A percentile compares a stretch with the other conserved stretches of the same genome.
phyloP scores from a whole-genome alignment of 2,329 filamentous ascomycete species.

The Trichoderma brevicompactum region DNA sequence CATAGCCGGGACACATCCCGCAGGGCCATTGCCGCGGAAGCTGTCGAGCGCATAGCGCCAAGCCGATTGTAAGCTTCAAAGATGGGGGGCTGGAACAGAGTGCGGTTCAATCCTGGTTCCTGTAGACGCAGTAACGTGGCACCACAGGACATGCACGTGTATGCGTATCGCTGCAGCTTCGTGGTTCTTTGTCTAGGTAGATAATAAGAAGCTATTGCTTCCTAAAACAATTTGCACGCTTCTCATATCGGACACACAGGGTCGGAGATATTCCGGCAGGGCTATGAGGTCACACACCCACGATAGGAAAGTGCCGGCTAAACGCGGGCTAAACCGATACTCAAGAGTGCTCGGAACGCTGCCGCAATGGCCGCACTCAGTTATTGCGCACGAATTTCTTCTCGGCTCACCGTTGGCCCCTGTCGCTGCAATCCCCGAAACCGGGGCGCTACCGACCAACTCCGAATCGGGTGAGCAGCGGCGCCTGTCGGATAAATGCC shows the following conservation, averaged over 20 bases:
- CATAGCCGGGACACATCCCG: constrained; percentile 42
- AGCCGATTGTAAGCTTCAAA: too few species aligned
- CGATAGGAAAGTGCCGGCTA: constrained; percentile 20
- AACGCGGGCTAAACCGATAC: constrained; percentile 9
- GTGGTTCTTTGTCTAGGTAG: too few species aligned
- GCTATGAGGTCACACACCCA: constrained; percentile 12
- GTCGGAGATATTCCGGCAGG: constrained; percentile 16
- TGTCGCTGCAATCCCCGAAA: background rate
- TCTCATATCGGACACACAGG: too few species aligned
- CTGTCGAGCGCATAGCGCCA: constrained; percentile 36
- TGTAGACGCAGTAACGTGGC: background rate
- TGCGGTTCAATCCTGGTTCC: background rate
- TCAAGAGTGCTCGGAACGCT: background rate
- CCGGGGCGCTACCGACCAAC: background rate
- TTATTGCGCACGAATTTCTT: background rate
- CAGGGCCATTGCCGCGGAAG: constrained; percentile 33
- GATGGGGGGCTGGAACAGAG: background rate
- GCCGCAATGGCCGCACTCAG: constrained; percentile 1
- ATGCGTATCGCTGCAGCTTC: background rate
- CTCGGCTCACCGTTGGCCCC: background rate
- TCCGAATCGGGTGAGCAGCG: background rate
- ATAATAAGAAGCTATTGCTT: too few species aligned
- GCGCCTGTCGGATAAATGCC: background rate
- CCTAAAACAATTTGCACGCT: background rate
- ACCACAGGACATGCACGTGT: background rate